Evolutionary conservation across 1,139 yeast genomes (phyloP).

Genomic region (Blastobotrys raffinosifermentans): DNA sequence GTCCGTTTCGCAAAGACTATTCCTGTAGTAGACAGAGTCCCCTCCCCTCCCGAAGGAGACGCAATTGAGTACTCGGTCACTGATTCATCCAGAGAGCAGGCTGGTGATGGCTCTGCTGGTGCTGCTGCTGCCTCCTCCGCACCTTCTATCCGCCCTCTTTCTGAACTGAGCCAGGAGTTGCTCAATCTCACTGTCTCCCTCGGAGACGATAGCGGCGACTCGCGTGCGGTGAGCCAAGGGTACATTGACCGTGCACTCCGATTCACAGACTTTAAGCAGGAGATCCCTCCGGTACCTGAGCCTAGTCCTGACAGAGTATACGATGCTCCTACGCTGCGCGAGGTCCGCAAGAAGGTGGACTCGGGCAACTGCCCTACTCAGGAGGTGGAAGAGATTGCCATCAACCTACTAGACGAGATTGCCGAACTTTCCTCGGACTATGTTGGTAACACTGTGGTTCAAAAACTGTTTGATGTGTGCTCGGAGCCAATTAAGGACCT

Average conservation of each 20-base stretch:
- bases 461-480: slow-evolving; percentile 72
- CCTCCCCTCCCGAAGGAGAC: slow-evolving; percentile 10
- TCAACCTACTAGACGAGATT: slow-evolving; percentile 81
- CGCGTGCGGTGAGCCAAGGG: slow-evolving; percentile 16
- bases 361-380: slow-evolving; percentile 36
- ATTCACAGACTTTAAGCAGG: slow-evolving; percentile 23
- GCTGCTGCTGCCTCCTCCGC: slow-evolving; percentile 5
- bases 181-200: slow-evolving; percentile 25
- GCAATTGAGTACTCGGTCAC: slow-evolving; percentile 17
- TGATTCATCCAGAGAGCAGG: too few relatives aligned
- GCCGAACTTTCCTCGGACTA: slow-evolving; percentile 92
- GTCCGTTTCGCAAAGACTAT: slow-evolving; percentile 38
- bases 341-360: slow-evolving; percentile 47
- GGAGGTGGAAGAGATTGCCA: slow-evolving; percentile 76
- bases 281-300: slow-evolving; percentile 32
- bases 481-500: slow-evolving; percentile 68
- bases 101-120: slow-evolving; percentile 11
- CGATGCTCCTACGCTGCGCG: slow-evolving; percentile 78
- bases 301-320: slow-evolving; percentile 49
- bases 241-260: slow-evolving; percentile 28
- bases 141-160: slow-evolving; percentile 20
- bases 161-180: slow-evolving; percentile 27
- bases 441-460: slow-evolving; percentile 93
- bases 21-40: slow-evolving; percentile 4
- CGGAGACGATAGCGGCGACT: slow-evolving; percentile 29